Base-by-base conservation (phyloP, 805 yeast species). In the Lipomyces kockii region DNA sequence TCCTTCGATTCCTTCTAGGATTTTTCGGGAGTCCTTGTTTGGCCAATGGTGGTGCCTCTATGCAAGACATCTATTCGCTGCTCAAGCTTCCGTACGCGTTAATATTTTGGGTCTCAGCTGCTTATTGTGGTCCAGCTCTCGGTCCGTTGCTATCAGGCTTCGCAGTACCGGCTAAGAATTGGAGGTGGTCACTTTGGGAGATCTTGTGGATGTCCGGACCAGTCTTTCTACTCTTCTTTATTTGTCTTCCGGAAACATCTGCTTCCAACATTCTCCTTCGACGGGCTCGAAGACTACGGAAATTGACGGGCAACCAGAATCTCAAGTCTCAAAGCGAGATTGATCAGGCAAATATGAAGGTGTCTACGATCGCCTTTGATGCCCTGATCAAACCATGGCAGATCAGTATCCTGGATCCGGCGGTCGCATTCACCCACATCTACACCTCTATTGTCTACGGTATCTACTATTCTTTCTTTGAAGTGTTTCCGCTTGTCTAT, bases 141-240 rank as follows among this genome's bases (percentile, higher is more conserved):
- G 89, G 87, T 22, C 89, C 90, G 0, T 71, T 87, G n/a, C 69
- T 87, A 32, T 89, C 89, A 37, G 83, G 87, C 5, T 80, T 81
- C 5, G 76, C 86, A 71, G 79, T 80, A 2, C 82, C 78, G n/a
- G 82, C 80, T 6, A 79, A 83, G 68, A 76, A 73, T 73, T 86
- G 89, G 89, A 80, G 86, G 75, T 85, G 73, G 73, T 35, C 63
- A 37, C 57, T 70, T 46, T 62, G 72, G 73, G 57, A 72, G 37
- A 46, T 77, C 62, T 55, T 71, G 67, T 80, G 82, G 67, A 69
- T 82, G 51, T 73, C 81, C 55, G 83, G 82, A n/a, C 72, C 75
- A 4, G 68, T 78, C 11, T 72, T 81, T n/a, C 34, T 83, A 0
- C 14, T 81, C 2, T 75, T 83, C 62, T 60, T 76, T 4, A 80